Evolutionary conservation across 768 basidiomycete genomes (phyloP), one percentile per base, ranked within the genome.

Genomic region (Russula sp.): DNA sequence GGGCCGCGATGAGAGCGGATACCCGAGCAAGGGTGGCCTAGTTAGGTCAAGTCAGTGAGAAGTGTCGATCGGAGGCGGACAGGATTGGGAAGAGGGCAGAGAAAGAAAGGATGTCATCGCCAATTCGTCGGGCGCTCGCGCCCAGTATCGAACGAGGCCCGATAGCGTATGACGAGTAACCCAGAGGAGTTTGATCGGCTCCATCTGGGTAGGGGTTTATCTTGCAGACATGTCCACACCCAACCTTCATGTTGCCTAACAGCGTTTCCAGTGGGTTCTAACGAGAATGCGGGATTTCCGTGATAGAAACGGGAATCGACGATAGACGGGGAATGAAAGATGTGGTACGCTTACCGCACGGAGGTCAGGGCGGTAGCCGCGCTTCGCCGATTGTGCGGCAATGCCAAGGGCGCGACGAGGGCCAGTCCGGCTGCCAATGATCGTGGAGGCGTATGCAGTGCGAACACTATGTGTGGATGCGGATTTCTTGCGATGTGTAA

Each of bases 211-310:
- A 73, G 74, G 65, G 74, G 79, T 79, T 69, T 75, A 72, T 93
- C 75, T 93, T 85, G 90, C 90, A 93, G 82, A 88, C 89, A 77
- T 89, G 86, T 93, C 90, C 89, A 93, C 90, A 83, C 90, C 88
- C 89, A 82, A 77, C 89, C 80, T 87, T 91, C 88, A 86, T 86
- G 57, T 74, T 76, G 77, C 80, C 79, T 75, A 75, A 71, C 70
- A 77, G 81, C 75, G 75, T 74, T 71, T 89, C 87, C 87, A 83
- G 89, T 80, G 87, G 90, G 90, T 90, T 93, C 90, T 93, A 93
- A 86, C 86, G 86, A 83, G 85, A 86, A 77, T 91, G 90, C 89
- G 76, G 78, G 16, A 59, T 53, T 44, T 59, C 32, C 39, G 63
- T 58, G 44, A 63, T 20, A 57, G 40, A 42, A 63, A 47, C 42